Conservation (phyloP, 352 stramenopile species). For the Phytophthora kernoviae region DNA sequence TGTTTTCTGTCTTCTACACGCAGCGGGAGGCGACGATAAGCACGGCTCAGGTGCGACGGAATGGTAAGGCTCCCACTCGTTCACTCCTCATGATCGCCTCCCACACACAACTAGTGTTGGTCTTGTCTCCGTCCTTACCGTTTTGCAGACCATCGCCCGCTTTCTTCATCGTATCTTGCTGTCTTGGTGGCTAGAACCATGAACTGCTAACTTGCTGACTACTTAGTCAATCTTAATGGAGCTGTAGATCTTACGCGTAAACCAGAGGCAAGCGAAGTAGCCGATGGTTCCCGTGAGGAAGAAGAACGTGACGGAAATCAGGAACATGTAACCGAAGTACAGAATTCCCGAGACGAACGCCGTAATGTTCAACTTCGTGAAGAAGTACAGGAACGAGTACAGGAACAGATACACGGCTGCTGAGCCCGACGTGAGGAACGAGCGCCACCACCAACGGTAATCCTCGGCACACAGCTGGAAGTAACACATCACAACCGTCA, state of each 20-base stretch:
- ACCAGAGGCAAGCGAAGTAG: slow-evolving; percentile 98
- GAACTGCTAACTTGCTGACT: slow-evolving; percentile 26
- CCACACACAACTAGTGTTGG: neutral
- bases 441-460: slow-evolving; percentile 98
- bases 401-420: slow-evolving; percentile 98
- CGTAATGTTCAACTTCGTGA: slow-evolving; percentile 98
- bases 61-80: slow-evolving; percentile 2
- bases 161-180: slow-evolving; percentile 16
- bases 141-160: slow-evolving; percentile 9
- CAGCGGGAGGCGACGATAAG: slow-evolving; percentile 16
- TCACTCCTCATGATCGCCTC: slow-evolving; percentile 12
- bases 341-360: slow-evolving; percentile 92
- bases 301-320: slow-evolving; percentile 97
- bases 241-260: slow-evolving; percentile 99
- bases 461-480: slow-evolving; percentile 99
- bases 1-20: slow-evolving; percentile 31
- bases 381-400: slow-evolving; percentile 99
- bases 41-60: slow-evolving; percentile 8
- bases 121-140: slow-evolving; percentile 7
- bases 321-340: slow-evolving; percentile 99
- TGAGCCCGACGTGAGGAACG: slow-evolving; percentile 96
- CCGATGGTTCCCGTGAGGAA: slow-evolving; percentile 97
- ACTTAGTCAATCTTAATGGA: slow-evolving; percentile 94
- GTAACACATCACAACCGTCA: slow-evolving; percentile 99
- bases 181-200: slow-evolving; percentile 14